These are phyloP conservation scores for Didymosphaeria variabile DNA, from an alignment of 2,329 filamentous ascomycete genomes.

Conservation along the genomic window DNA sequence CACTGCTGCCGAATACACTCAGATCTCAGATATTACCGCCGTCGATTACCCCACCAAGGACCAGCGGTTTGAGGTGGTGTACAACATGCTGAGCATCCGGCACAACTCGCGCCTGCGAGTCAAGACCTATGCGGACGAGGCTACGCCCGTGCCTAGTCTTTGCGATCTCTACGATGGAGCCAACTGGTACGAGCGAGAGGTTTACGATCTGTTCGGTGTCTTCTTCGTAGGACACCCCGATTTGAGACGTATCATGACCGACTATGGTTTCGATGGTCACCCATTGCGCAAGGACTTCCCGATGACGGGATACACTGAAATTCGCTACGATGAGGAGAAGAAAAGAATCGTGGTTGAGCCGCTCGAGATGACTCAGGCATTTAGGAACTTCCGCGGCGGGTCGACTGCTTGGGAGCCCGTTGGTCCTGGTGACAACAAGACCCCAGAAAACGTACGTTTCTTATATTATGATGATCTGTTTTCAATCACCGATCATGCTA, in stretches of 20 bases:
- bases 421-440: slow-evolving; percentile 77
- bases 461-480: background rate
- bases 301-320: slow-evolving; percentile 96
- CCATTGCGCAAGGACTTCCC: slow-evolving; percentile 98
- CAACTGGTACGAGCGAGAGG: slow-evolving; percentile 98
- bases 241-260: slow-evolving; percentile 96
- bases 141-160: slow-evolving; percentile 89
- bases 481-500: background rate
- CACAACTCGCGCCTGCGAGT: slow-evolving; percentile 97
- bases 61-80: slow-evolving; percentile 96
- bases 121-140: slow-evolving; percentile 98
- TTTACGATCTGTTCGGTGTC: slow-evolving; percentile 96
- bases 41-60: slow-evolving; percentile 96
- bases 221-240: slow-evolving; percentile 97
- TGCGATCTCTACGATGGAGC: slow-evolving; percentile 90
- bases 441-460: slow-evolving; percentile 70
- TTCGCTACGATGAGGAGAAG: slow-evolving; percentile 99
- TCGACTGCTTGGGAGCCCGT: slow-evolving; percentile 71
- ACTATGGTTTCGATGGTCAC: slow-evolving; percentile 98
- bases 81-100: slow-evolving; percentile 94
- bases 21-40: slow-evolving; percentile 89
- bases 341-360: slow-evolving; percentile 99
- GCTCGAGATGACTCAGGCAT: slow-evolving; percentile 95
- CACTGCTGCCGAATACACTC: slow-evolving; percentile 95
- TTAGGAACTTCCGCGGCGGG: slow-evolving; percentile 96